Evolutionary conservation across 1,139 yeast genomes (phyloP).

Genomic region (Candida pseudoviswanathii): DNA sequence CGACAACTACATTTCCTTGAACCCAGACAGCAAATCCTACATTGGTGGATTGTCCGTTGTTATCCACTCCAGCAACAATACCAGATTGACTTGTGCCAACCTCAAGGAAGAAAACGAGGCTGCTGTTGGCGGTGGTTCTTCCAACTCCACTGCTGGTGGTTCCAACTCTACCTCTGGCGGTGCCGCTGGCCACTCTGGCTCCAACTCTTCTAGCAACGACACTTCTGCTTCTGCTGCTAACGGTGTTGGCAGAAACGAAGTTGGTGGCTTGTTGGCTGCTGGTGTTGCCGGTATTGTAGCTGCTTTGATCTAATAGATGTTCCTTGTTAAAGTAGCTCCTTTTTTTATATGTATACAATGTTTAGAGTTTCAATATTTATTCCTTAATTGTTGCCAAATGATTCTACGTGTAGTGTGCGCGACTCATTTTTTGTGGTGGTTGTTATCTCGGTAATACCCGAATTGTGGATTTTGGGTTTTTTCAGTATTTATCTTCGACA

Average conservation of each 20-base stretch:
- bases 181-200: neutral
- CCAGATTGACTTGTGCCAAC: conserved; percentile 46
- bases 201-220: conserved; percentile 1
- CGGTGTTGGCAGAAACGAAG: conserved; percentile 18
- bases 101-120: conserved; percentile 20
- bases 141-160: neutral
- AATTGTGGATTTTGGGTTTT: neutral
- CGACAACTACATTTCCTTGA: conserved; percentile 43
- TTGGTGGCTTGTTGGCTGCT: conserved; percentile 15
- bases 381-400: neutral
- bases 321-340: neutral
- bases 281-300: conserved; percentile 18
- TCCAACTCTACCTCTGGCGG: conserved; percentile 4
- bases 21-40: conserved; percentile 34
- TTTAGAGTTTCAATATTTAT: neutral
- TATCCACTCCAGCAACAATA: conserved; percentile 34
- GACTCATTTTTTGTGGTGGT: neutral
- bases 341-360: neutral
- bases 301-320: conserved; percentile 11
- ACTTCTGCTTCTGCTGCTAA: conserved; percentile 14
- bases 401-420: neutral
- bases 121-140: neutral
- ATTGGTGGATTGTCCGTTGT: conserved; percentile 43
- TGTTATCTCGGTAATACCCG: conserved; percentile 1
- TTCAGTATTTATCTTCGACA: neutral